Percentiles rank a stretch among this genome's conserved stretches.
These are phyloP conservation scores for Penicillium sp. DNA, from an alignment of 2,329 filamentous ascomycete genomes.

Conservation along the genomic window DNA sequence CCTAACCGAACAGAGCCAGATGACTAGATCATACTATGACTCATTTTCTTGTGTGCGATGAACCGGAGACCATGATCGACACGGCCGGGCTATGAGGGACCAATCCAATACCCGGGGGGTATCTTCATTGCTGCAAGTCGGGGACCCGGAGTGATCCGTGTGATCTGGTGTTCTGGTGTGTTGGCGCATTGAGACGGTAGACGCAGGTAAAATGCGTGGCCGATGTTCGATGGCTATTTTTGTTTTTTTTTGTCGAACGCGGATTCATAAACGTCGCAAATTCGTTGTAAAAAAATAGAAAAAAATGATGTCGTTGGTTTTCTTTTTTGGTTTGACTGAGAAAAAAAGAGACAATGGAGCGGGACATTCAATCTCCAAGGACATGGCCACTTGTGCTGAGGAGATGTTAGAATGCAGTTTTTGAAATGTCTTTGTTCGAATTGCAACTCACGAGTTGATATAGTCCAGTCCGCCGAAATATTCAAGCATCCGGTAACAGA, in stretches of 20 bases:
- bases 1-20: constrained; percentile 16
- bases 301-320: constrained; percentile 7
- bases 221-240: constrained; percentile 16
- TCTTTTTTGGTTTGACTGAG: constrained; percentile 15
- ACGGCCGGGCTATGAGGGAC: constrained; percentile 39
- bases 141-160: constrained; percentile 33
- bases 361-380: constrained; percentile 29
- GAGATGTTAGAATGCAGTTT: constrained; percentile 19
- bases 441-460: constrained; percentile 42
- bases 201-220: constrained; percentile 6
- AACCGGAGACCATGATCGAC: constrained; percentile 28
- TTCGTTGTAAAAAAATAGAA: constrained; percentile 8
- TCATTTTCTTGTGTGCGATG: constrained; percentile 20
- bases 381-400: constrained; percentile 21
- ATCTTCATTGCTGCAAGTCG: constrained; percentile 49
- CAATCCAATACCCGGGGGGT: constrained; percentile 36
- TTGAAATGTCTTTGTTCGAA: constrained; percentile 1
- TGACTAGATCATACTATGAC: constrained; percentile 11
- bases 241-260: constrained; percentile 17
- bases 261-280: constrained; percentile 23
- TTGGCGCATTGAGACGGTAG: constrained; percentile 16
- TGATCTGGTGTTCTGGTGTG: constrained; percentile 29
- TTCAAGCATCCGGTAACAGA: constrained; percentile 53
- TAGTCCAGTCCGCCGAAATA: constrained; percentile 53
- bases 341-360: constrained; percentile 4